Percentiles rank a stretch among this genome's conserved stretches.
These are phyloP conservation scores for Microdochium bolleyi DNA, from an alignment of 2,329 filamentous ascomycete genomes.

Conservation along the genomic window DNA sequence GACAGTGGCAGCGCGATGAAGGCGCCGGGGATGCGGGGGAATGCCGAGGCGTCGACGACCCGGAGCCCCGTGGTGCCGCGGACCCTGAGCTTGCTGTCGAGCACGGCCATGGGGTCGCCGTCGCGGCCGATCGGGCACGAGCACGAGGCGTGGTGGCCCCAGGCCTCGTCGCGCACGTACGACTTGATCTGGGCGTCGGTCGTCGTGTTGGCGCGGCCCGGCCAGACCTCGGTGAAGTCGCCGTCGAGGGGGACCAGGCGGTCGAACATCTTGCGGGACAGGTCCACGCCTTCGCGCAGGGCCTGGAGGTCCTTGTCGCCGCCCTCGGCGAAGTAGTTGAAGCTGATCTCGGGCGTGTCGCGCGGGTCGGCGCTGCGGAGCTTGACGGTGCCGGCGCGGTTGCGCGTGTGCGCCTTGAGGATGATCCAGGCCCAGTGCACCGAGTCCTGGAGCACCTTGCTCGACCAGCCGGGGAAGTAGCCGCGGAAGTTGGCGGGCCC, in stretches of 20 bases:
- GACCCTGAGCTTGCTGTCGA: slow-evolving; percentile 43
- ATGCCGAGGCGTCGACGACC: background rate
- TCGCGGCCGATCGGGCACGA: slow-evolving; percentile 43
- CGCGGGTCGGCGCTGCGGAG: slow-evolving; percentile 10
- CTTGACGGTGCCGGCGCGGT: slow-evolving; percentile 12
- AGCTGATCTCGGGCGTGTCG: slow-evolving; percentile 9
- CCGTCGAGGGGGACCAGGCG: slow-evolving; percentile 10
- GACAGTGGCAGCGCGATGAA: background rate
- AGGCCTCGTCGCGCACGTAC: slow-evolving; percentile 36
- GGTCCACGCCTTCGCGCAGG: slow-evolving; percentile 8
- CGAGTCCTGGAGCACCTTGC: slow-evolving; percentile 1
- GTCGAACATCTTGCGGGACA: slow-evolving; percentile 6
- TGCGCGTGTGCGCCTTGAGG: slow-evolving; percentile 13
- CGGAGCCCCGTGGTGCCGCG: slow-evolving; percentile 9
- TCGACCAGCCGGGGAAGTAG: slow-evolving; percentile 7
- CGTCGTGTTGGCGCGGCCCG: slow-evolving; percentile 3
- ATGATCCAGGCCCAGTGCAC: slow-evolving; percentile 10
- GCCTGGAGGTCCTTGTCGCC: slow-evolving; percentile 9
- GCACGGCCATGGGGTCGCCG: slow-evolving; percentile 39
- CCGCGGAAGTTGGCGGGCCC: slow-evolving; percentile 6
- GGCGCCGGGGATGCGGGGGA: background rate
- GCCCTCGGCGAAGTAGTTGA: slow-evolving; percentile 7
- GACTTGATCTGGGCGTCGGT: slow-evolving; percentile 32
- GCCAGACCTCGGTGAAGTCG: slow-evolving; percentile 9
- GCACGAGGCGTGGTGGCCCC: slow-evolving; percentile 46